Evolutionary conservation across 2,329 filamentous ascomycete genomes (phyloP).

Genomic region (Furcasterigmium sp.): DNA sequence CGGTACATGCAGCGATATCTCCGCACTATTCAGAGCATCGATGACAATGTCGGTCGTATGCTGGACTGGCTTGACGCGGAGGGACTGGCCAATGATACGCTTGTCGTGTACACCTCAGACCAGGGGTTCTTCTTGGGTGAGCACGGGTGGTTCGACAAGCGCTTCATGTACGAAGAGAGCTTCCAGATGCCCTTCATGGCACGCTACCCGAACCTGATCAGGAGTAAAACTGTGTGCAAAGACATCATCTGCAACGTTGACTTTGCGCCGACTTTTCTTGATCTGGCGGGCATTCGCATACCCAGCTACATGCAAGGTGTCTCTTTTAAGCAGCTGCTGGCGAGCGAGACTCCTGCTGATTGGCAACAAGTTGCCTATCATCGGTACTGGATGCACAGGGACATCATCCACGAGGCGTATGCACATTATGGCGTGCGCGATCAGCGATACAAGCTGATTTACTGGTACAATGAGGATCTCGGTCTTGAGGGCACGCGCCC

Average conservation of each 20-base stretch:
- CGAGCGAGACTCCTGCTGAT: conserved; percentile 28
- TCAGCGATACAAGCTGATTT: conserved; percentile 49
- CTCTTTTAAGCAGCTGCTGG: conserved; percentile 33
- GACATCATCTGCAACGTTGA: conserved; percentile 51
- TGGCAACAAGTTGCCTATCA: conserved; percentile 51
- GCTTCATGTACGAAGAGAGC: conserved; percentile 52
- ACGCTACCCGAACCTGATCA: conserved; percentile 37
- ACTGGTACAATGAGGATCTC: conserved; percentile 49
- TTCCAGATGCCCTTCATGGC: conserved; percentile 53
- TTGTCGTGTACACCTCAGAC: conserved; percentile 49
- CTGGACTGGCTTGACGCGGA: conserved; percentile 39
- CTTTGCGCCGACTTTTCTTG: conserved; percentile 45
- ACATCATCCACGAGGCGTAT: conserved; percentile 41
- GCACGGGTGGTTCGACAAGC: conserved; percentile 54
- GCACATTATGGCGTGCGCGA: conserved; percentile 48
- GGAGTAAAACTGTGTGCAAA: conserved; percentile 29
- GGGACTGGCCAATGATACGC: conserved; percentile 36
- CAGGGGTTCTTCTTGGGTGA: conserved; percentile 53
- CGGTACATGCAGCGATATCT: conserved; percentile 52
- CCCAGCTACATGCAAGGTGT: conserved; percentile 48
- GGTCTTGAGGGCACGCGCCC: conserved; percentile 36
- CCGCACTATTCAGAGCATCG: conserved; percentile 44
- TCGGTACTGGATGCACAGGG: conserved; percentile 51
- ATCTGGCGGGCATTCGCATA: conserved; percentile 31
- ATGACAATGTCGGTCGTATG: conserved; percentile 45